phyloP scores from a whole-genome alignment of 2,329 filamentous ascomycete genomes.

The Cladosporium sp. region DNA sequence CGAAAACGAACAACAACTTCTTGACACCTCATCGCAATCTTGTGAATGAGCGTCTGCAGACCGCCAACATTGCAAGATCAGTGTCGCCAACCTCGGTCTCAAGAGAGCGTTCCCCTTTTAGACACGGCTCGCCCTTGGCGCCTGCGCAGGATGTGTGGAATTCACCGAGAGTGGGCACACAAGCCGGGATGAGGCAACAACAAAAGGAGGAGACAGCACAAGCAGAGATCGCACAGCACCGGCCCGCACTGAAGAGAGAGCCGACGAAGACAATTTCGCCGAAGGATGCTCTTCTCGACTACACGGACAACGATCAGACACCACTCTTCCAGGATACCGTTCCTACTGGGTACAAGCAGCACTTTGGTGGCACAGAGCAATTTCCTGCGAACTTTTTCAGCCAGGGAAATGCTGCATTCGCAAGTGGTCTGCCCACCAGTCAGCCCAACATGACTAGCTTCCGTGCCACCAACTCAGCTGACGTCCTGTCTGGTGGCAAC shows the following conservation, averaged over 20 bases:
- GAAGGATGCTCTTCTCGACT: constrained; percentile 85
- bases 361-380: constrained; percentile 30
- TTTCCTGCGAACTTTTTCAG: constrained; percentile 43
- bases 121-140: constrained; percentile 55
- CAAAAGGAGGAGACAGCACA: constrained; percentile 59
- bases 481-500: constrained; percentile 25
- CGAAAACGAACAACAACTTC: constrained; percentile 58
- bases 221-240: constrained; percentile 31
- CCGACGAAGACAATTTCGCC: constrained; percentile 82
- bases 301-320: constrained; percentile 69
- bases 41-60: constrained; percentile 72
- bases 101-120: constrained; percentile 77
- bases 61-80: constrained; percentile 67
- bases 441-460: constrained; percentile 40
- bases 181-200: constrained; percentile 58
- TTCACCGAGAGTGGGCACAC: constrained; percentile 48
- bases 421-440: constrained; percentile 39
- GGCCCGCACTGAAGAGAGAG: constrained; percentile 31
- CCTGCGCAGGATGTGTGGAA: constrained; percentile 39
- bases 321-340: constrained; percentile 65
- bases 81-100: constrained; percentile 51
- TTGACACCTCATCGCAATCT: constrained; percentile 54
- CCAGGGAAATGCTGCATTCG: constrained; percentile 41
- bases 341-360: constrained; percentile 32
- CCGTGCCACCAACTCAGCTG: constrained; percentile 39